Evolutionary conservation across 2,329 filamentous ascomycete genomes (phyloP), one percentile per base, ranked within the genome.

Genomic region (Ophiognomonia clavigignenti-juglandacearum): DNA sequence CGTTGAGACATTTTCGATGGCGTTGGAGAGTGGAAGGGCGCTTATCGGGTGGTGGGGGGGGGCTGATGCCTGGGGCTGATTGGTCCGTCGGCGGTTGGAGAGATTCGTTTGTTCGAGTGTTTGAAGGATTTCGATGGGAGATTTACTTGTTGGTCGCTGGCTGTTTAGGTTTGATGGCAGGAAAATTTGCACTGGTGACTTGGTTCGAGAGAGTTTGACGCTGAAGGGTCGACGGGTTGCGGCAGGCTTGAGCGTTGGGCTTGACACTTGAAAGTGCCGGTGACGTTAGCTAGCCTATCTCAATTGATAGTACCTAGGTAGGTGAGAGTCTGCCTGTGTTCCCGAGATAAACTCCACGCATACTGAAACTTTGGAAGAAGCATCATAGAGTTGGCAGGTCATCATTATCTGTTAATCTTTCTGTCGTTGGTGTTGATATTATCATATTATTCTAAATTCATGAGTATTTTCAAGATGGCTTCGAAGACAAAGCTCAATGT

Each of bases 1-100:
- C 77, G 73, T 64, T 78, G 79, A 51, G 75, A 75, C 78, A 82
- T 82, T 48, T 50, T 69, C 63, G 20, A 31, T 9, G 1, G 10
- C 16, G 24, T 35, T 20, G 22, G 23, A 11, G 22, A 22, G 16
- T n/a, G n/a, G n/a, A n/a, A 6, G 20, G 36, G 14, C 16, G 14
- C 14, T 46, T 46, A 27, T 41, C 26, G 26, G 16, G 19, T 18
- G 16, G 24, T n/a, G n/a, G n/a, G n/a, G n/a, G n/a, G n/a, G n/a
- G n/a, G n/a, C n/a, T n/a, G 14, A 16, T 18, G 19, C 13, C 38
- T 43, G 27, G 29, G 26, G n/a, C 18, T 24, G 27, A 22, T 47
- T 35, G 22, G 9, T 19, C 16, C 35, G 24, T 38, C 9, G 13
- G 10, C 4, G 22, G 10, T 14, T 31, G 11, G 26, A 19, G n/a